These are phyloP conservation scores for Aspergillus caelatus DNA, from an alignment of 2,329 filamentous ascomycete genomes.

Conservation along the genomic window DNA sequence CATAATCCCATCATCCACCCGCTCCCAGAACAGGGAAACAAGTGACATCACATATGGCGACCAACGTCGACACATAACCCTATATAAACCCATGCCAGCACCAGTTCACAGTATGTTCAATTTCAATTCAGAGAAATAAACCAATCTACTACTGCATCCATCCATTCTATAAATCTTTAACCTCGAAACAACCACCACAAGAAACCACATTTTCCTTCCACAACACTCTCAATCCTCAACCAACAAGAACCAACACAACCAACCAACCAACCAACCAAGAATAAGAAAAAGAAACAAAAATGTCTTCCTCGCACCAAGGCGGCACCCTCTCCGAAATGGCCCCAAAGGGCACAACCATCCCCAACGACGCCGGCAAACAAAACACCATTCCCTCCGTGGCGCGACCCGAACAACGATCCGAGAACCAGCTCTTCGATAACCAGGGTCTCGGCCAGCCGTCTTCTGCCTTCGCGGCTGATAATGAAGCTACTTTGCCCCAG, in stretches of 20 bases:
- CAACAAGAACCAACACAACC: no score
- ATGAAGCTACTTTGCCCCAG: constrained; percentile 51
- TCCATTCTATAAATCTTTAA: no score
- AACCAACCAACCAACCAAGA: background rate
- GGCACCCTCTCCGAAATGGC: constrained; percentile 46
- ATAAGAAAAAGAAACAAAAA: background rate
- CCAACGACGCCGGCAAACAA: constrained; percentile 49
- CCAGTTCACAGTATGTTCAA: background rate
- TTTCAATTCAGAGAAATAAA: no score
- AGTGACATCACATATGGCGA: constrained; percentile 15
- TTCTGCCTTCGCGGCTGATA: constrained; percentile 50
- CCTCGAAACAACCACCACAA: no score
- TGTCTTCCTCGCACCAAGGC: constrained; percentile 34
- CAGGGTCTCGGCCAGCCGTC: constrained; percentile 39
- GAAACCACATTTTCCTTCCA: no score
- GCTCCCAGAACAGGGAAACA: background rate
- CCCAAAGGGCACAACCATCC: constrained; percentile 42
- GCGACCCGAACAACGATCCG: constrained; percentile 49
- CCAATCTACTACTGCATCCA: no score
- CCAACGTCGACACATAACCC: background rate
- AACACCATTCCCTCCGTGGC: constrained; percentile 53
- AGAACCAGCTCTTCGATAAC: constrained; percentile 36
- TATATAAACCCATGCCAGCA: constrained; percentile 3
- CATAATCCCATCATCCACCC: constrained; percentile 14
- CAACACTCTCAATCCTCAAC: background rate